These are phyloP conservation scores for Cystoderma amianthinum DNA, from an alignment of 768 basidiomycete species.

Conservation along the genomic window DNA sequence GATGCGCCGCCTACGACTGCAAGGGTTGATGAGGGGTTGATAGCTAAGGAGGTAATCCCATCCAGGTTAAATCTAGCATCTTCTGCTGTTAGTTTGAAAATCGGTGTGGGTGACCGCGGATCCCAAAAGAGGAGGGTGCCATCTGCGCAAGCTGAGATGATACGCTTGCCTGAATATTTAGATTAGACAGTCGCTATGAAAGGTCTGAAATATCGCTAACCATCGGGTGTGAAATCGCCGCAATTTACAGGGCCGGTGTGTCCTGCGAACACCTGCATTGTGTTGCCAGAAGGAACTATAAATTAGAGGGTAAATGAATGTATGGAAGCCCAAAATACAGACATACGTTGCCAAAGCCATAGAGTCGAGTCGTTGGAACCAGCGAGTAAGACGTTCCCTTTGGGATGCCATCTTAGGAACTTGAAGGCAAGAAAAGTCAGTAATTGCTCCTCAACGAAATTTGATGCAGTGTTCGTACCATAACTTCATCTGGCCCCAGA, in stretches of 20 bases:
- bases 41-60: slow-evolving; percentile 80
- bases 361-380: slow-evolving; percentile 91
- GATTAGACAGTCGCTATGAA: slow-evolving; percentile 1
- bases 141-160: slow-evolving; percentile 81
- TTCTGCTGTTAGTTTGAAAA: slow-evolving; percentile 71
- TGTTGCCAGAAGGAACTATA: slow-evolving; percentile 90
- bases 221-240: slow-evolving; percentile 90
- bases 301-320: not conserved
- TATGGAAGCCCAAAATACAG: not conserved
- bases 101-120: slow-evolving; percentile 66
- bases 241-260: slow-evolving; percentile 81
- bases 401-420: slow-evolving; percentile 98
- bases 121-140: slow-evolving; percentile 89
- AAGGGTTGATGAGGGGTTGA: slow-evolving; percentile 84
- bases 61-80: slow-evolving; percentile 75
- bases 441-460: not conserved
- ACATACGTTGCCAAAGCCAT: slow-evolving; percentile 95
- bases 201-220: slow-evolving; percentile 20
- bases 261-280: slow-evolving; percentile 93
- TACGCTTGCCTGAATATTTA: slow-evolving; percentile 61
- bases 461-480: slow-evolving; percentile 43
- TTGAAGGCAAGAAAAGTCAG: not conserved
- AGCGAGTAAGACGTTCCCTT: slow-evolving; percentile 79
- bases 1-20: slow-evolving; percentile 84
- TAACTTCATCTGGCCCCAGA: slow-evolving; percentile 93